Percentiles rank a stretch among this genome's conserved stretches.
These are phyloP conservation scores for Corymbia maculata DNA, from an alignment of 345 rosid species.

Conservation along the genomic window DNA sequence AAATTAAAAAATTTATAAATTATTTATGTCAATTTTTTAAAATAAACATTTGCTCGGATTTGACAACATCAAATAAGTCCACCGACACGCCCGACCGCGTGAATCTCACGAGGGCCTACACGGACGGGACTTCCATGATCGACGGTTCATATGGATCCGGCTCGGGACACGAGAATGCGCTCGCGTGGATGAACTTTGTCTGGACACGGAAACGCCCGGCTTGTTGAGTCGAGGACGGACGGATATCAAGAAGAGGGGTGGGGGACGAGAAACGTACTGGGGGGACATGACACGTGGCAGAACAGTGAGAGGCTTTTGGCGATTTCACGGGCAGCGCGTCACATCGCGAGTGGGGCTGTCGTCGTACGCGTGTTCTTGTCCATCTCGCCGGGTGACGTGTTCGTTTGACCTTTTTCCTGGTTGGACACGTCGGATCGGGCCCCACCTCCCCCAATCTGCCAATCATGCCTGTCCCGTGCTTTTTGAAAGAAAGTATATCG, in stretches of 20 bases:
- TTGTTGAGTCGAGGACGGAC: not conserved
- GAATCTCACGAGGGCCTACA: not conserved
- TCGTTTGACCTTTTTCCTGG: not conserved
- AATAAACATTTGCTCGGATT: fast-evolving
- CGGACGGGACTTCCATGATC: not conserved
- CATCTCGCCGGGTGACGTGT: not conserved
- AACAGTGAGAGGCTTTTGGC: not conserved
- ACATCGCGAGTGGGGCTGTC: not conserved
- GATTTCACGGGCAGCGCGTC: not conserved
- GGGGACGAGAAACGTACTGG: not conserved
- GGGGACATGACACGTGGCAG: not conserved
- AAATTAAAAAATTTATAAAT: fast-evolving
- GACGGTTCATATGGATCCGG: not conserved
- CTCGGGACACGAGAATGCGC: not conserved
- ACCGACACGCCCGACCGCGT: too few species aligned
- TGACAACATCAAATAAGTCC: fast-evolving
- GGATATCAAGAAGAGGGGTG: too few species aligned
- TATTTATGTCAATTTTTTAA: not conserved
- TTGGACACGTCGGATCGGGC: not conserved
- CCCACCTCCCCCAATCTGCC: not conserved
- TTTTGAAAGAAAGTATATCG: not conserved
- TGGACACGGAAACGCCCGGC: not conserved
- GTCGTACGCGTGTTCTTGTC: not conserved
- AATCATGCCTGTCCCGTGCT: not conserved
- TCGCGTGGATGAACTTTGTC: not conserved